Evolutionary conservation across 345 rosid species (phyloP), one percentile per base, ranked within the genome.

Genomic region (Eucalyptus pauciflora): DNA sequence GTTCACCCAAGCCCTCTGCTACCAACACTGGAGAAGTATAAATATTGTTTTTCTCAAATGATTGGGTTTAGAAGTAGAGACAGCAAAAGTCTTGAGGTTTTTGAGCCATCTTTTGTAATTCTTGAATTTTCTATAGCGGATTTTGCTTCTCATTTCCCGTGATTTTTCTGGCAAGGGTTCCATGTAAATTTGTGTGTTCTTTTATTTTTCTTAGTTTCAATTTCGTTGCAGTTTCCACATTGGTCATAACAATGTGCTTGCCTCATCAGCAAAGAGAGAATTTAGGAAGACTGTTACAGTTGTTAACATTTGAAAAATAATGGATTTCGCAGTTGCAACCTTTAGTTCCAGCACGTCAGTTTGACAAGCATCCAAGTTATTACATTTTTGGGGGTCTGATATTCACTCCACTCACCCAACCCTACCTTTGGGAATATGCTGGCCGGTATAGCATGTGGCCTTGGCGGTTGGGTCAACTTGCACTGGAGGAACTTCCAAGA

Each of bases 351-450:
- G 99, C 96, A 88, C 97, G 92, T 92, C 98, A 97, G 76, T 96
- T 94, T 76, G 98, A 96, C 88, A 92, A 93, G 92, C 95, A 92
- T 90, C 98, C 98, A 24, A 95, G 98, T 91, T 97, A 95, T 91
- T 97, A 95, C 91, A 97, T 97, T 18, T 97, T 96, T 91, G 98
- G 96, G n/a, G 99, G 98, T 52, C 92, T 97, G 88, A 97, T 94
- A 87, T 96, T 96, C 91, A 89, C 94, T 87, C 98, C 99, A 52
- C 97, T 96, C 86, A 93, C 95, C 88, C 99, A 95, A 91, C 97
- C 99, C 27, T 96, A 93, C 91, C 98, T 97, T 91, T 94, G 93
- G 18, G 96, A 96, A 88, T 94, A 94, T 90, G 98, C 96, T 89
- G 52, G 15, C 52, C 0, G 7, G 52, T 5, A 50, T 50, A 0